Base-by-base conservation (phyloP, 768 basidiomycete species). In the Russula vinacea region DNA sequence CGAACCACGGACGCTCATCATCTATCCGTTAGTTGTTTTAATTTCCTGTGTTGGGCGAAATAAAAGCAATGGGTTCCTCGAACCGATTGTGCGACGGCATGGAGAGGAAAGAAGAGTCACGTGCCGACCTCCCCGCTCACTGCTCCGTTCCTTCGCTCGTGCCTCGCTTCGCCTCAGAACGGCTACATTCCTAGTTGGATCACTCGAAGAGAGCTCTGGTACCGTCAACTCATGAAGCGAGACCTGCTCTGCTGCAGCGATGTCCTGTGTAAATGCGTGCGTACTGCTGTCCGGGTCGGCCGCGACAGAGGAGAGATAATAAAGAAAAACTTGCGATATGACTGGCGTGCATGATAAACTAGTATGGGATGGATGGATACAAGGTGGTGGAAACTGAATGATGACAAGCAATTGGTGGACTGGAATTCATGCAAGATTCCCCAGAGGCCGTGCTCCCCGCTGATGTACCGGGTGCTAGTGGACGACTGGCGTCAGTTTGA, bases 241-340 rank as follows among this genome's bases (percentile, higher is more conserved):
- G 64, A 50, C 64, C 64, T 60, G 64, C 64, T 65, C 64, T 24
- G 58, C 63, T 61, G 64, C 49, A 7, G 59, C 4, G 16, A 52
- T 65, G 33, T 65, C 59, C 64, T 65, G 33, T 45, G 29, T 3
- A 7, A 39, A 17, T 24, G 44, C n/a, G 44, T 11, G 44, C 8
- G 26, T 35, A 29, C 8, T 14, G 29, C 7, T 6, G n/a, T n/a
- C n/a, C n/a, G n/a, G n/a, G 19, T 64, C 19, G 56, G 58, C 6
- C 0, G 29, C 11, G 0, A 11, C 16, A 1, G 11, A 17, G 8
- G 0, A 29, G 29, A 29, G 29, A 29, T 29, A 13, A 22, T 5
- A 11, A 40, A 1, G 17, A 44, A 26, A 26, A 37, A 65, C 64
- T 61, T 61, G 26, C 64, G 17, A 65, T 51, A 42, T 57, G 55